Evolutionary conservation across 441 rosid species (phyloP), one percentile per base, ranked within the genome.

Genomic region (Euphorbia corollata): DNA sequence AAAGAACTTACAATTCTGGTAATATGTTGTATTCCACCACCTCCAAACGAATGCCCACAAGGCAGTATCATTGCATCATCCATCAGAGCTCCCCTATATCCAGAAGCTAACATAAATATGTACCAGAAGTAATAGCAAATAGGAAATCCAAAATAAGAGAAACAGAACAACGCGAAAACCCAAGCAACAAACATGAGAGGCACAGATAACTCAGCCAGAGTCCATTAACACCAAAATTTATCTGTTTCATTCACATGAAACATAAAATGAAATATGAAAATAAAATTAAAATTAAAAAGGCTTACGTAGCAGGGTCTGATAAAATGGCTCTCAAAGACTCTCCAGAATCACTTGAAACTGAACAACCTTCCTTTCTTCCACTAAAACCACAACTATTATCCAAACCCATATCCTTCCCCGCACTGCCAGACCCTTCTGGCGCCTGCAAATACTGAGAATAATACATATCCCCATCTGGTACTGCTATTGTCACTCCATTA

Each of bases 41-140:
- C 73, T 50, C 96, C 92, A 83, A 90, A 92, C 63, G 98, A 90
- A 81, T 92, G 98, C 32, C 98, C 97, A 73, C 97, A 92, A 18
- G 89, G 89, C 82, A 92, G 76, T 63, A 90, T 90, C 77, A 85
- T 85, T 8, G 98, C 98, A 73, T 92, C 98, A 75, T 78, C 89
- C 97, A 92, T 90, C 32, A 92, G 83, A 69, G 82, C 80, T 77
- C 97, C 88, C 69, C 96, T 90, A 81, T 66, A 53, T 71, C 56
- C 74, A 69, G 74, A 36, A 70, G 55, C 70, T 59, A 34, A 68
- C 56, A 63, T 59, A 70, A 72, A 65, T 66, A 60, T 32, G 63
- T n/a, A 20, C 66, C 59, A 51, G 58, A 34, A 66, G 23, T 34
- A 65, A 63, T 36, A 36, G 41, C 41, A 36, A 36, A 0, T 36